Evolutionary conservation across 805 yeast species (phyloP).

Genomic region (Kregervanrija pseudodelftensis): DNA sequence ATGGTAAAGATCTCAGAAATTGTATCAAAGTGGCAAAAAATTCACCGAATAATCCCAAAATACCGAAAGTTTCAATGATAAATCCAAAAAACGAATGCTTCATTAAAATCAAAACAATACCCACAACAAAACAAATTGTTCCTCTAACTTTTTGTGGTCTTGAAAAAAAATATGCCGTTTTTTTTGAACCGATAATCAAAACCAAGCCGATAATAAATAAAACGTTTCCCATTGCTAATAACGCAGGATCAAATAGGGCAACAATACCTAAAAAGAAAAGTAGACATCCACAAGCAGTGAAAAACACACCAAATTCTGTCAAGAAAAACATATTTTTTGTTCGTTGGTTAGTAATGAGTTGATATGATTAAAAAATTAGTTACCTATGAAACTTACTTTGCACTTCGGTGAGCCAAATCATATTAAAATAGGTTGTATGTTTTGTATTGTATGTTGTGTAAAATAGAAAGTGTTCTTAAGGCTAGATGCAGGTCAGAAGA

Average conservation of each 20-base stretch:
- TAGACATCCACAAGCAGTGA: conserved; percentile 77
- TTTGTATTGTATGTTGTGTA: background rate
- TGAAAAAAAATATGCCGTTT: conserved; percentile 75
- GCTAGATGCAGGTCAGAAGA: background rate
- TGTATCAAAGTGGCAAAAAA: conserved; percentile 85
- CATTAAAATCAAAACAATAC: conserved; percentile 66
- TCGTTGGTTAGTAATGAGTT: background rate
- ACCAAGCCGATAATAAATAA: conserved; percentile 75
- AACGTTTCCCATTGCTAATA: conserved; percentile 84
- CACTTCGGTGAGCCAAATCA: conserved; percentile 71
- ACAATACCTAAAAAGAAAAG: conserved; percentile 77
- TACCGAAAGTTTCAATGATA: conserved; percentile 79
- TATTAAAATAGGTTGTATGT: conserved; percentile 13
- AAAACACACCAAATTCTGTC: conserved; percentile 73
- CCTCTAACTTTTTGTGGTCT: conserved; percentile 86
- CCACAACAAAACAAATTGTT: conserved; percentile 67
- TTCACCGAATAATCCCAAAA: conserved; percentile 81
- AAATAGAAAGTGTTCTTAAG: background rate
- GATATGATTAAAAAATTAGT: background rate
- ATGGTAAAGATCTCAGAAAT: conserved; percentile 80
- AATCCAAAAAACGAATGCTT: conserved; percentile 83
- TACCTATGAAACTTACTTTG: conserved; percentile 47
- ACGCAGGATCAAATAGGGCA: conserved; percentile 81
- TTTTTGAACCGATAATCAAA: conserved; percentile 80
- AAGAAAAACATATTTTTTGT: conserved; percentile 29